phyloP scores from a whole-genome alignment of 306 rosid genomes.

The Vicia sativa region DNA sequence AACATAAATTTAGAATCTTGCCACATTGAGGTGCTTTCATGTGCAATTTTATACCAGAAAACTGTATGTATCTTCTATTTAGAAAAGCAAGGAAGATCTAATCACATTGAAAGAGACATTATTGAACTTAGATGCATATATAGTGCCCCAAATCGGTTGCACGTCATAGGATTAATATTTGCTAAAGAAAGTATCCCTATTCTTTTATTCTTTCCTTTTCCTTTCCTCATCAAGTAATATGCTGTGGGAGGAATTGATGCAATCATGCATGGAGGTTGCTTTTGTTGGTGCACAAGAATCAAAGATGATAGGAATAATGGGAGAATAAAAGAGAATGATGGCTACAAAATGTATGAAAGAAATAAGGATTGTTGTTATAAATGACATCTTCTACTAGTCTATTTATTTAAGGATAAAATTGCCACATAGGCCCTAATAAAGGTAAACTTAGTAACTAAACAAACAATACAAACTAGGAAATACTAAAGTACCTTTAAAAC shows the following conservation, averaged over 20 bases:
- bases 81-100: slow-evolving; percentile 37
- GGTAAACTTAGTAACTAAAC: too few relatives aligned
- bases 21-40: slow-evolving; percentile 24
- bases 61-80: slow-evolving; percentile 13
- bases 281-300: too few relatives aligned
- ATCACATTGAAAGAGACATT: slow-evolving; percentile 39
- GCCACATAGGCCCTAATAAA: too few relatives aligned
- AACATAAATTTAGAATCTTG: too few relatives aligned
- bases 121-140: slow-evolving; percentile 10
- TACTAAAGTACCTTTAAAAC: too few relatives aligned
- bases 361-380: too few relatives aligned
- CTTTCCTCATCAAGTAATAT: slow-evolving; percentile 50
- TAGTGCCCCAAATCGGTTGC: not conserved
- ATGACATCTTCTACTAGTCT: too few relatives aligned
- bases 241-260: slow-evolving; percentile 68
- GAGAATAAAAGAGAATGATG: too few relatives aligned
- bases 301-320: too few relatives aligned
- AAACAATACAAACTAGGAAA: too few relatives aligned
- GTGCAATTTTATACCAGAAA: slow-evolving; percentile 25
- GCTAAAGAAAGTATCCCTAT: slow-evolving; percentile 36
- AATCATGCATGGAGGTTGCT: slow-evolving; percentile 31
- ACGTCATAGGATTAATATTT: slow-evolving; percentile 37
- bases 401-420: too few relatives aligned
- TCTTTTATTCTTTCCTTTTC: slow-evolving; percentile 28
- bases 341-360: too few relatives aligned